Base-by-base conservation (phyloP, 208 protist genomes). In the Angomonas ambiguus region DNA sequence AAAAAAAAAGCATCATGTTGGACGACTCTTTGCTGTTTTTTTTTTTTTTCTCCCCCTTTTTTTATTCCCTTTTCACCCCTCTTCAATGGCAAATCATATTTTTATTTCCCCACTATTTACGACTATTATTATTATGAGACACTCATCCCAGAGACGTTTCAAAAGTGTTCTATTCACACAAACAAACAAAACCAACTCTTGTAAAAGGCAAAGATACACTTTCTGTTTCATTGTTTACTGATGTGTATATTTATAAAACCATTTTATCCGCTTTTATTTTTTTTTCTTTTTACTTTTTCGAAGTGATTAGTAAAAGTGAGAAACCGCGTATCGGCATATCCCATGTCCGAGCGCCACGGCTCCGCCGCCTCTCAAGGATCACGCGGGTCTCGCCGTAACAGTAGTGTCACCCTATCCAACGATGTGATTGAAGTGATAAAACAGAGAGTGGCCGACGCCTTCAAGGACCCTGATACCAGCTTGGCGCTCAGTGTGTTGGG, bases 401-500 rank as follows among this genome's bases (percentile, higher is more conserved):
- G 55, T n/a, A 61, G 55, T 20, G 55, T 41, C 4, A 30, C 55
- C 10, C 3, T 61, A 1, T 33, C 31, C 31, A 8, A 20, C 31
- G 57, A 62, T 5, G 22, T 76, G 32, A 72, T 87, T 8, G 82
- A 87, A 30, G 72, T 76, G 53, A 72, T 94, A 1, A 74, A 76
- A 6, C 63, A 74, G 42, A 62, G 68, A 1, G 69, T 94, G 11
- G 22, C 38, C 13, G 63, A 72, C 11, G 80, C 71, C 16, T 69
- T 88, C 45, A 67, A 79, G 30, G 64, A 89, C 34, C 41, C 69
- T 0, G 88, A 94, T 51, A 73, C 75, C 16, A 61, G 55, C 45
- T 83, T 90, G 67, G 41, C 92, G 20, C 69, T 96, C 0, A 72
- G 77, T 18, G 58, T 92, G 2, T 72, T 93, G 0, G 85, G 74